These are phyloP conservation scores for Ogataea naganishii DNA, from an alignment of 805 yeast species.

Conservation along the genomic window DNA sequence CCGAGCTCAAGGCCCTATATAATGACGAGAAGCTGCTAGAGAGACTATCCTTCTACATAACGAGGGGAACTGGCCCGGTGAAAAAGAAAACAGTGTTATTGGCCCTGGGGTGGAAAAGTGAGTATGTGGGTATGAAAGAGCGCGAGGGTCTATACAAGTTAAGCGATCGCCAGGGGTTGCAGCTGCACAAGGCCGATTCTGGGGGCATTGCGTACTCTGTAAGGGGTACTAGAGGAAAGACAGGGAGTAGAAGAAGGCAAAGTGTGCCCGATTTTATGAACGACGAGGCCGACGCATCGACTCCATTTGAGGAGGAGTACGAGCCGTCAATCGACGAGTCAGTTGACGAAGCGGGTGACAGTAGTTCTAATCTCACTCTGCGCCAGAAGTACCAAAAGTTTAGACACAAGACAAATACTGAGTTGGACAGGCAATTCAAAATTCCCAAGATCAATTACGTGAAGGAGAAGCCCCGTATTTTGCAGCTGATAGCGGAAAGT, in stretches of 20 bases:
- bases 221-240: conserved; percentile 2
- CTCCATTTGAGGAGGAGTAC: conserved; percentile 25
- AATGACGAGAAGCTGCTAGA: conserved; percentile 63
- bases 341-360: too few relatives aligned
- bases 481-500: conserved; percentile 62
- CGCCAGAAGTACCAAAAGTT: not conserved
- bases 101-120: conserved; percentile 61
- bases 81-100: conserved; percentile 38
- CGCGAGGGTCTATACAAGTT: conserved; percentile 40
- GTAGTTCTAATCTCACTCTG: conserved; percentile 1
- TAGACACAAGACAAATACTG: conserved; percentile 17
- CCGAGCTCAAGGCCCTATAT: conserved; percentile 38
- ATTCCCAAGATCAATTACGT: conserved; percentile 63
- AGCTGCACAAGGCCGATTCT: too few relatives aligned
- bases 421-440: conserved; percentile 39
- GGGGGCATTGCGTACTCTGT: conserved; percentile 3
- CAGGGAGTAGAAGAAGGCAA: conserved; percentile 3
- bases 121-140: conserved; percentile 39
- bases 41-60: conserved; percentile 41
- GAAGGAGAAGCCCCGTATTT: conserved; percentile 67
- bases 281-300: conserved; percentile 39
- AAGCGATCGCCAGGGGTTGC: conserved; percentile 35
- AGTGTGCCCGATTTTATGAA: conserved; percentile 36
- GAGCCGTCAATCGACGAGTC: too few relatives aligned
- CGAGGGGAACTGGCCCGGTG: conserved; percentile 31